Evolutionary conservation across 768 basidiomycete genomes (phyloP).

Genomic region (Tylopilus balloui): DNA sequence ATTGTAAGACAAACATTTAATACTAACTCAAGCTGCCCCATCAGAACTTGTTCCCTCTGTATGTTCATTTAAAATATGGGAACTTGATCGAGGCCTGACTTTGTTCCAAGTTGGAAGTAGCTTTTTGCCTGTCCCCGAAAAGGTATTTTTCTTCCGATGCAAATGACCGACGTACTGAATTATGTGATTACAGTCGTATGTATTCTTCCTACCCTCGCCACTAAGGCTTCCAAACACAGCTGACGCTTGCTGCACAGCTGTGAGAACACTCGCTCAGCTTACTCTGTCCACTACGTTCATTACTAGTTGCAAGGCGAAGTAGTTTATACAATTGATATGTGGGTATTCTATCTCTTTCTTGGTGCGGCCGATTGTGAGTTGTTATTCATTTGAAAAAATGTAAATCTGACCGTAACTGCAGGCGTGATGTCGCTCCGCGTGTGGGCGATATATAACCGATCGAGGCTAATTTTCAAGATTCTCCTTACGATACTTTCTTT

Average conservation of each 20-base stretch:
- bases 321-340: not conserved
- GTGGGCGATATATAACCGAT: not conserved
- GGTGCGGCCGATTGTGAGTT: not conserved
- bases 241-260: not conserved
- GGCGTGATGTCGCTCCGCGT: not conserved
- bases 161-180: not conserved
- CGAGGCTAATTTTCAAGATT: not conserved
- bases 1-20: no score
- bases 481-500: not conserved
- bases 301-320: not conserved
- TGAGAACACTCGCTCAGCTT: not conserved
- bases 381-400: not conserved
- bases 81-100: not conserved
- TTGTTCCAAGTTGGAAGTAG: not conserved
- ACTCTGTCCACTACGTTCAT: not conserved
- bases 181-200: not conserved
- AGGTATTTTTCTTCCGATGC: not conserved
- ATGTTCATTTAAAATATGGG: not conserved
- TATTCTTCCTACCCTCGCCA: not conserved
- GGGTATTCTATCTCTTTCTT: not conserved
- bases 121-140: not conserved
- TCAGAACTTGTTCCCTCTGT: slow-evolving; percentile 3
- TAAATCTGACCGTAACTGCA: not conserved
- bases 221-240: not conserved
- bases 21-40: not conserved